Evolutionary conservation across 2,329 filamentous ascomycete genomes (phyloP).

Genomic region (Aspergillus flavus): DNA sequence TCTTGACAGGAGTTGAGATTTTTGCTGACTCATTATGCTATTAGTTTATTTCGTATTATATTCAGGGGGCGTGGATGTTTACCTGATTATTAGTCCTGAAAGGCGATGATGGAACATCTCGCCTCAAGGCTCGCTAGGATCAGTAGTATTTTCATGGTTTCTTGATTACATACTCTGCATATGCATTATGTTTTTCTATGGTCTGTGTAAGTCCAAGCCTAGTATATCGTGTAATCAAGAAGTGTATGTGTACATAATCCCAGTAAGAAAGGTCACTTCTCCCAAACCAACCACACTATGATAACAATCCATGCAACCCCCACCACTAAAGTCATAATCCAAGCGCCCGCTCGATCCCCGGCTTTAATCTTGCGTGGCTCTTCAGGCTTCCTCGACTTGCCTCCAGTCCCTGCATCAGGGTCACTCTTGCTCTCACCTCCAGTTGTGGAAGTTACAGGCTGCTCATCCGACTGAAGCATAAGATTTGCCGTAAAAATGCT

Average conservation of each 20-base stretch:
- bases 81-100: background rate
- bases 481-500: constrained; percentile 15
- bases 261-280: background rate
- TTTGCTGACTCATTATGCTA: background rate
- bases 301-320: background rate
- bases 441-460: background rate
- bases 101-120: no score
- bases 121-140: no score
- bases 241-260: background rate
- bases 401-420: background rate
- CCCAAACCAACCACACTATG: background rate
- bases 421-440: background rate
- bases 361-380: background rate
- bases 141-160: no score
- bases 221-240: background rate
- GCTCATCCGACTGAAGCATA: background rate
- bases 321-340: background rate
- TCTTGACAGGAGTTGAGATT: background rate
- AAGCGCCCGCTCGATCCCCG: background rate
- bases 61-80: background rate
- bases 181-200: no score
- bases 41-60: background rate
- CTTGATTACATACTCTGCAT: no score
- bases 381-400: background rate
- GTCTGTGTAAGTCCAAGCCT: background rate